Conservation (phyloP, 148 eudicot genomes). For the Selenicereus undatus region DNA sequence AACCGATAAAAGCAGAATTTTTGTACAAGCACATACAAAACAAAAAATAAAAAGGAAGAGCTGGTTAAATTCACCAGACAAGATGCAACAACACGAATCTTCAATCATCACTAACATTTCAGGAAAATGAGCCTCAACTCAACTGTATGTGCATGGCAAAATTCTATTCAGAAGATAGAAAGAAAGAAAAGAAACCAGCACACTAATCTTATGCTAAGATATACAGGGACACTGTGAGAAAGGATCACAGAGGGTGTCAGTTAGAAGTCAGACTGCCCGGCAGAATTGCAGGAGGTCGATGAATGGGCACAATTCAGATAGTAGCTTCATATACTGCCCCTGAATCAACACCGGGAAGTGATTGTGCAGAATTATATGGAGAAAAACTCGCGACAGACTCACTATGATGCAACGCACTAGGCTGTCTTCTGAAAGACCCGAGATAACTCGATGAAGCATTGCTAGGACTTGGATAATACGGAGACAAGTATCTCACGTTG, state of each 20-base stretch:
- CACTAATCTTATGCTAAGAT: constrained; percentile 19
- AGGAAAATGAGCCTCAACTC: constrained; percentile 14
- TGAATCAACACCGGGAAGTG: constrained; percentile 55
- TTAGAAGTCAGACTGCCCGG: constrained; percentile 29
- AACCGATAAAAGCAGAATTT: background rate
- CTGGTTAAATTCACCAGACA: background rate
- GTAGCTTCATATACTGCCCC: constrained; percentile 9
- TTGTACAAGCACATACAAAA: background rate
- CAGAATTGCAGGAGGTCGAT: background rate
- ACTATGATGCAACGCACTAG: constrained; percentile 52
- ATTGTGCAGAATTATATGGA: constrained; percentile 64
- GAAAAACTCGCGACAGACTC: constrained; percentile 78
- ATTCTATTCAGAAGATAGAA: background rate
- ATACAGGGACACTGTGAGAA: constrained; percentile 20
- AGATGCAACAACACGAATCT: background rate
- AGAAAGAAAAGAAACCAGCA: background rate
- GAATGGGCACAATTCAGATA: background rate
- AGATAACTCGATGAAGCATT: constrained; percentile 55
- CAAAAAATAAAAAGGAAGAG: background rate
- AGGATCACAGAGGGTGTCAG: constrained; percentile 14
- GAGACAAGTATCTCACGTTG: constrained; percentile 38
- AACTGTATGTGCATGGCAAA: background rate
- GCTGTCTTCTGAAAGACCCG: constrained; percentile 57
- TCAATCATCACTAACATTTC: background rate
- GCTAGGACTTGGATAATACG: constrained; percentile 52